phyloP scores from a whole-genome alignment of 371 early-diverging fungal species.

The Apophysomyces ossiformis region DNA sequence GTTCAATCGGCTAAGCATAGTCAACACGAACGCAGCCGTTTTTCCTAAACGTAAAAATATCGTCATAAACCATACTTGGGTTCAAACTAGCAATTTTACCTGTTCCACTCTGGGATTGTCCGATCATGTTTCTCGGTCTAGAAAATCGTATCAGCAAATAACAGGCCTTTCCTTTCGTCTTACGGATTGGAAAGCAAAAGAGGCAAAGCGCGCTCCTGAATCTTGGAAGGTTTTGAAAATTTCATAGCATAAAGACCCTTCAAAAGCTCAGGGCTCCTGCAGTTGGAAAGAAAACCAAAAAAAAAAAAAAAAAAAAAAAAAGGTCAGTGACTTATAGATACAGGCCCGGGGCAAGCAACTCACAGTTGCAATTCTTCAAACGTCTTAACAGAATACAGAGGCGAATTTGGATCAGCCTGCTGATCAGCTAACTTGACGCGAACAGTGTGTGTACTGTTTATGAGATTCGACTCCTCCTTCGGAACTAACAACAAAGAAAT shows the following conservation, averaged over 20 bases:
- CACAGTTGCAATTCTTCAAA: conserved; percentile 81
- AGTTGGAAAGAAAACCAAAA: too few relatives aligned
- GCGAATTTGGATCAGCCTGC: conserved; percentile 78
- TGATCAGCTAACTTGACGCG: conserved; percentile 83
- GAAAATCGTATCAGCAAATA: neutral
- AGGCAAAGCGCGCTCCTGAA: conserved; percentile 96
- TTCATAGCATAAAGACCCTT: conserved; percentile 95
- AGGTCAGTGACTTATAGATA: too few relatives aligned
- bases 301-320: too few relatives aligned
- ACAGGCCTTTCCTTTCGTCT: conserved; percentile 13
- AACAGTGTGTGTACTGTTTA: conserved; percentile 70
- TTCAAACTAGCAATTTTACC: conserved; percentile 23
- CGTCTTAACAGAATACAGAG: conserved; percentile 77
- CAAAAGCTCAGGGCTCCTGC: conserved; percentile 72
- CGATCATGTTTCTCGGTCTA: conserved; percentile 56
- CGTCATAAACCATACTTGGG: conserved; percentile 77
- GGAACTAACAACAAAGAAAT: neutral
- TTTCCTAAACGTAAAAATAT: conserved; percentile 86
- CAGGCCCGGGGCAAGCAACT: conserved; percentile 9
- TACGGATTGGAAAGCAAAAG: conserved; percentile 79
- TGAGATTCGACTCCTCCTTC: conserved; percentile 35
- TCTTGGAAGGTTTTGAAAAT: conserved; percentile 92
- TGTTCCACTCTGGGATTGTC: conserved; percentile 58
- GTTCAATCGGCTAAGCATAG: conserved; percentile 85
- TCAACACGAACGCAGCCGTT: conserved; percentile 96